Conservation (phyloP, 2,329 filamentous ascomycete genomes). For the Truncatella angustata region DNA sequence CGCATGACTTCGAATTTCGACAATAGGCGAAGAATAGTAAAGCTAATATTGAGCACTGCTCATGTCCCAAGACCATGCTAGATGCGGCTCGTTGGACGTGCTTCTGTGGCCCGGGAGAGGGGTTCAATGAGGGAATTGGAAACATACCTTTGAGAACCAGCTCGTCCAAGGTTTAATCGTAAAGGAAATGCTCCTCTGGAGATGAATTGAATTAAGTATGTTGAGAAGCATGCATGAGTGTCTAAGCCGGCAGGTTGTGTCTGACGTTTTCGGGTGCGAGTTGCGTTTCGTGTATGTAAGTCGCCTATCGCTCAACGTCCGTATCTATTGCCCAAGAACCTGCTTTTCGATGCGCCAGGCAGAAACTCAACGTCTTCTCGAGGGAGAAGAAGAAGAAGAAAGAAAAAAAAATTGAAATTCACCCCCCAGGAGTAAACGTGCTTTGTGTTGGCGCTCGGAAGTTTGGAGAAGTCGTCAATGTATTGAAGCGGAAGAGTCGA, state of each 20-base stretch:
- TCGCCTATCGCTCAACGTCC: not conserved
- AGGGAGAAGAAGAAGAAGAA: no score
- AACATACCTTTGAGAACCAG: conserved; percentile 1
- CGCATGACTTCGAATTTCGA: not conserved
- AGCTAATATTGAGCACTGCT: not conserved
- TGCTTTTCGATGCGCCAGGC: not conserved
- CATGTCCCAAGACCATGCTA: not conserved
- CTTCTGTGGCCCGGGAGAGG: not conserved
- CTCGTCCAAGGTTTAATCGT: not conserved
- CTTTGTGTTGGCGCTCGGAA: not conserved
- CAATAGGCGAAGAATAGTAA: not conserved
- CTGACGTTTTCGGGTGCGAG: not conserved
- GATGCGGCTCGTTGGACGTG: not conserved
- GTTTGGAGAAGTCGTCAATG: not conserved
- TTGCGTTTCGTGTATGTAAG: conserved; percentile 5
- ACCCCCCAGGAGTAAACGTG: conserved; percentile 7
- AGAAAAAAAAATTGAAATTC: not conserved
- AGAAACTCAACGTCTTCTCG: no score
- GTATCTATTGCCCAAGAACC: not conserved
- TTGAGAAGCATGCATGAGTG: not conserved
- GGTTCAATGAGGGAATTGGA: not conserved
- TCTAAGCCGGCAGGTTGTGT: not conserved
- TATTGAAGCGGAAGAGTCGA: not conserved
- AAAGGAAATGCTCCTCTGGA: no score
- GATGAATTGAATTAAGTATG: no score